phyloP scores from a whole-genome alignment of 1,139 yeast species.

The Yamadazyma mexicana region DNA sequence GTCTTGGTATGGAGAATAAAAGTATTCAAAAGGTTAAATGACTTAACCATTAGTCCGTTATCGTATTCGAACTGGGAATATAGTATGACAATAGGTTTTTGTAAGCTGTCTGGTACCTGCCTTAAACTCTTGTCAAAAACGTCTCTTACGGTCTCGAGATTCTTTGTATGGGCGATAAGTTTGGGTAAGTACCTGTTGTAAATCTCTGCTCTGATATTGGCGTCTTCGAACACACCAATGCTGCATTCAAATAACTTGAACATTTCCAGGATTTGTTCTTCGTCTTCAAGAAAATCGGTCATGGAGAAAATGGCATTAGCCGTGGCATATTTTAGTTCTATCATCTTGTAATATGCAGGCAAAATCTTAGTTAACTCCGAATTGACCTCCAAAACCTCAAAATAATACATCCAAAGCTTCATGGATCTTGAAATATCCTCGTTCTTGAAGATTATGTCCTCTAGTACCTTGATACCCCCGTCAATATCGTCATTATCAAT shows the following conservation, averaged over 20 bases:
- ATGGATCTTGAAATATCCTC: conserved; percentile 49
- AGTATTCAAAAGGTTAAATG: conserved; percentile 26
- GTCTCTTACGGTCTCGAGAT: conserved; percentile 65
- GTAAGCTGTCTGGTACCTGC: conserved; percentile 31
- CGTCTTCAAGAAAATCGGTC: conserved; percentile 59
- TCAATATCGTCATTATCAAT: conserved; percentile 43
- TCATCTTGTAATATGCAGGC: conserved; percentile 56
- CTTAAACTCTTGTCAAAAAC: conserved; percentile 60
- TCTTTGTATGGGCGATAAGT: conserved; percentile 36
- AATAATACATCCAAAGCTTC: conserved; percentile 70
- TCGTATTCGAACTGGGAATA: conserved; percentile 61
- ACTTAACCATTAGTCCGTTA: conserved; percentile 27
- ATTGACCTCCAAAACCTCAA: conserved; percentile 70
- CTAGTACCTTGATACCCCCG: conserved; percentile 54
- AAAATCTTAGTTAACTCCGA: conserved; percentile 30
- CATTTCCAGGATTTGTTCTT: conserved; percentile 49
- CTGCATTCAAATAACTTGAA: conserved; percentile 71
- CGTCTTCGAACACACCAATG: conserved; percentile 56
- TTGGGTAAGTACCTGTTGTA: conserved; percentile 71
- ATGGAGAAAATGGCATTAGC: conserved; percentile 67
- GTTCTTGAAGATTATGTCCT: conserved; percentile 39
- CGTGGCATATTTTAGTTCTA: conserved; percentile 67
- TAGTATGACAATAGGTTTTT: conserved; percentile 50
- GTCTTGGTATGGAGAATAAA: conserved; percentile 6
- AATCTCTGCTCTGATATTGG: conserved; percentile 60